phyloP scores from a whole-genome alignment of 768 basidiomycete genomes.

The Boletellus ananiceps region DNA sequence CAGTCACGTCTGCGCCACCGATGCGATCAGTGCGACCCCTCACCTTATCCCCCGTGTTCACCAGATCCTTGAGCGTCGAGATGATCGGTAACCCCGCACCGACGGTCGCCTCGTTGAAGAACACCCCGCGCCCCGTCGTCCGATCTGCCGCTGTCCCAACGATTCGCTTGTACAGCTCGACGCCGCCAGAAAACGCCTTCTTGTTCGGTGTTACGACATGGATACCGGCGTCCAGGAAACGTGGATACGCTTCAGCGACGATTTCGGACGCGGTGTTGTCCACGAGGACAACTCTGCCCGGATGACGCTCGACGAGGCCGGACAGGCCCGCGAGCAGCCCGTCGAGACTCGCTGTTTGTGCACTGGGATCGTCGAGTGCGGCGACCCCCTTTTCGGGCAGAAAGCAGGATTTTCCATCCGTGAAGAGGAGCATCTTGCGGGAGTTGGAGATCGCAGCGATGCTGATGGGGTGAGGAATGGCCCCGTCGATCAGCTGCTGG shows the following conservation, averaged over 20 bases:
- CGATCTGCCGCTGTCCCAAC: conserved; percentile 36
- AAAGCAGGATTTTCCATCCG: conserved; percentile 39
- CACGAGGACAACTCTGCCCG: conserved; percentile 62
- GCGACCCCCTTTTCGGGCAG: conserved; percentile 41
- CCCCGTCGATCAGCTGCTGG: conserved; percentile 59
- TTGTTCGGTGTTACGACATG: conserved; percentile 96
- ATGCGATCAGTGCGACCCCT: conserved; percentile 6
- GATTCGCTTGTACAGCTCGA: conserved; percentile 65
- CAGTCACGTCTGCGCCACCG: neutral
- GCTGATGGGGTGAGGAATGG: conserved; percentile 54
- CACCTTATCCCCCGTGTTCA: conserved; percentile 90
- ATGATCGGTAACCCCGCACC: conserved; percentile 95
- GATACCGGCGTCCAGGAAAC: conserved; percentile 72
- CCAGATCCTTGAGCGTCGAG: conserved; percentile 85
- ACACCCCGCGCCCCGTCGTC: conserved; percentile 43
- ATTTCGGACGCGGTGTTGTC: conserved; percentile 89
- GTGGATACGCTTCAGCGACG: conserved; percentile 78
- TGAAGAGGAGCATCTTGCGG: conserved; percentile 51
- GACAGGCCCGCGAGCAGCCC: conserved; percentile 41
- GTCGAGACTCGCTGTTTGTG: conserved; percentile 36
- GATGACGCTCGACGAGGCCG: conserved; percentile 39
- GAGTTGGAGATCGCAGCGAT: conserved; percentile 71
- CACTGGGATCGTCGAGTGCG: conserved; percentile 40
- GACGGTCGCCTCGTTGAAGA: conserved; percentile 86
- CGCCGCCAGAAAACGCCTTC: conserved; percentile 82